phyloP scores from a whole-genome alignment of 179 eudicot genomes.

The Dionaea muscipula region DNA sequence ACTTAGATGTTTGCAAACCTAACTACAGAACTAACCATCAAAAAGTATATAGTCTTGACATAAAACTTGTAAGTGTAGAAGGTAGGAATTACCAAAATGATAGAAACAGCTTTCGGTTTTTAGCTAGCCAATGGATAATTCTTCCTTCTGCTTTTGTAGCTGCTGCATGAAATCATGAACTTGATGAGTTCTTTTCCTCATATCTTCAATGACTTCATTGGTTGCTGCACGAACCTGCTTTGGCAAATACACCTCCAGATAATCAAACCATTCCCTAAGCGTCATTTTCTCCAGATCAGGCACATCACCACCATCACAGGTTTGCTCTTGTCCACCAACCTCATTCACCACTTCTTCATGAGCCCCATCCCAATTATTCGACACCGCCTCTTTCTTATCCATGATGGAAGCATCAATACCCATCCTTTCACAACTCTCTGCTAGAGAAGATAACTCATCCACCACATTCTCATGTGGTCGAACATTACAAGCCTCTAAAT shows the following conservation, averaged over 20 bases:
- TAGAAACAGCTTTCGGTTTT: too few species aligned
- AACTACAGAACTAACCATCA: too few species aligned
- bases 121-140: too few species aligned
- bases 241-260: slow-evolving; percentile 45
- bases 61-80: too few species aligned
- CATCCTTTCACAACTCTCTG: slow-evolving; percentile 12
- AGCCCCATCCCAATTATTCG: slow-evolving; percentile 10
- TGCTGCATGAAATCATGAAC: slow-evolving; percentile 44
- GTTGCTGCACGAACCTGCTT: slow-evolving; percentile 39
- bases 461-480: background rate
- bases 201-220: slow-evolving; percentile 39
- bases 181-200: slow-evolving; percentile 41
- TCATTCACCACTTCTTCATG: slow-evolving; percentile 5
- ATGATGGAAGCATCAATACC: slow-evolving; percentile 4
- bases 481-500: slow-evolving; percentile 8
- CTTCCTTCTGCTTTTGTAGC: slow-evolving; percentile 31
- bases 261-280: slow-evolving; percentile 66
- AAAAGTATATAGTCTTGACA: too few species aligned
- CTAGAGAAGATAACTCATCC: slow-evolving; percentile 7
- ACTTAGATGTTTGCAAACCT: too few species aligned
- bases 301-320: slow-evolving; percentile 11
- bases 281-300: slow-evolving; percentile 61
- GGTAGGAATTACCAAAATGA: too few species aligned
- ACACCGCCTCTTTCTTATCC: slow-evolving; percentile 3
- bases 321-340: background rate